Evolutionary conservation across 2,329 filamentous ascomycete genomes (phyloP).

Genomic region (Colletotrichum sp.): DNA sequence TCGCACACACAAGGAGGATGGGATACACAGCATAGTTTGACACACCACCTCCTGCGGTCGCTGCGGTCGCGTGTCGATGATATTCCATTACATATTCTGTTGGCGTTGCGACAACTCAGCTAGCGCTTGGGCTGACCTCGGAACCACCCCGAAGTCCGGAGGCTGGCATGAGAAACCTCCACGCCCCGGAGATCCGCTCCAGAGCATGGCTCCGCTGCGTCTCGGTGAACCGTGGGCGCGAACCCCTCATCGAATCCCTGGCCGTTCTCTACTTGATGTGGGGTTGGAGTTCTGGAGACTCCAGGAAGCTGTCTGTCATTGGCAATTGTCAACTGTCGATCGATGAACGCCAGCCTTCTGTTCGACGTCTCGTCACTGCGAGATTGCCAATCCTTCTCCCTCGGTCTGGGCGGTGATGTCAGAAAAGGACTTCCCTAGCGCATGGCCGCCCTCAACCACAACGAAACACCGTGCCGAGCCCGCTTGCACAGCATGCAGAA

Average conservation of each 20-base stretch:
- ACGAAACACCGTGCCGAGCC: slow-evolving; percentile 7
- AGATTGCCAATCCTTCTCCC: neutral
- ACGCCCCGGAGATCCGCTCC: slow-evolving; percentile 19
- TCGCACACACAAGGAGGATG: neutral
- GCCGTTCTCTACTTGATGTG: neutral
- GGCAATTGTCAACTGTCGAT: neutral
- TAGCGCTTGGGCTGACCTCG: slow-evolving; percentile 9
- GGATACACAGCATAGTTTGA: slow-evolving; percentile 11
- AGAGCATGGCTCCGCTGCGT: slow-evolving; percentile 6
- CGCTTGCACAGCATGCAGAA: neutral
- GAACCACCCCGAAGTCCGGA: slow-evolving; percentile 18
- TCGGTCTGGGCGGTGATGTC: slow-evolving; percentile 6
- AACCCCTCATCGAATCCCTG: slow-evolving; percentile 8
- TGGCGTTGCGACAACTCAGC: slow-evolving; percentile 11
- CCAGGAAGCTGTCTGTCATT: neutral
- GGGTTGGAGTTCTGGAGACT: neutral
- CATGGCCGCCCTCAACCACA: neutral
- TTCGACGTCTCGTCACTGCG: neutral
- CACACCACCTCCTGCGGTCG: slow-evolving; percentile 5
- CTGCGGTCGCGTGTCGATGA: neutral
- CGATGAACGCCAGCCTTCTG: neutral
- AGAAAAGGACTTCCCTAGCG: neutral
- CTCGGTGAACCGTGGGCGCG: slow-evolving; percentile 1
- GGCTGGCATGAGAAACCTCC: slow-evolving; percentile 3
- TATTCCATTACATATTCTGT: slow-evolving; percentile 1